Conservation (phyloP, 495 filamentous ascomycete genomes). For the Talaromyces nanjingensis region DNA sequence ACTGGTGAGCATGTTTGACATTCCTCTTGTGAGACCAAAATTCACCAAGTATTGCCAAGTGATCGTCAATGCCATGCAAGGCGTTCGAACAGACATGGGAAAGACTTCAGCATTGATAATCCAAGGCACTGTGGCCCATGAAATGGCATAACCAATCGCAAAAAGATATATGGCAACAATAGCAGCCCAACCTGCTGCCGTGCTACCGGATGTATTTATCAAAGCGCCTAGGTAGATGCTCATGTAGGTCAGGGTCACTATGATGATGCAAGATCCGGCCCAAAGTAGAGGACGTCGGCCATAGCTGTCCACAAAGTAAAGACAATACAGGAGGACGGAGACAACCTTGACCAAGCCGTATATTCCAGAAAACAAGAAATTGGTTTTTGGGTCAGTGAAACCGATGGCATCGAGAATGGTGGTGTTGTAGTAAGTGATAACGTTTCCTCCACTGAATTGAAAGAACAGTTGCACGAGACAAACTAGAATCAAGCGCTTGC, state of each 20-base stretch:
- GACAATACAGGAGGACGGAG: conserved; percentile 19
- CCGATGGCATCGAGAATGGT: conserved; percentile 62
- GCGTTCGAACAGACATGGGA: conserved; percentile 15
- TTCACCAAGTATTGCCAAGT: conserved; percentile 20
- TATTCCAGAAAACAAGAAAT: conserved; percentile 20
- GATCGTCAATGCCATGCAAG: conserved; percentile 16
- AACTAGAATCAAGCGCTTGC: conserved; percentile 44
- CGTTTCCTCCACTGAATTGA: conserved; percentile 63
- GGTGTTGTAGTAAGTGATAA: conserved; percentile 62
- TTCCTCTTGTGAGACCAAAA: conserved; percentile 18
- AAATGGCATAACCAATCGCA: conserved; percentile 19
- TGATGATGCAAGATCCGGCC: conserved; percentile 18
- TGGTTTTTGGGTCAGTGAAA: conserved; percentile 32
- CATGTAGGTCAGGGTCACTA: conserved; percentile 15
- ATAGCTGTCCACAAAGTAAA: conserved; percentile 17
- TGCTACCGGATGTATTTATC: conserved; percentile 6
- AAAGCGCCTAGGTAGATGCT: conserved; percentile 16
- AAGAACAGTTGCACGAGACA: conserved; percentile 61
- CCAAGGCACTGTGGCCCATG: conserved; percentile 19
- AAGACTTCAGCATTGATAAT: conserved; percentile 20
- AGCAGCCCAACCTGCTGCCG: conserved; percentile 15
- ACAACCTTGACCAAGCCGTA: conserved; percentile 19
- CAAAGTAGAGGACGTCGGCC: conserved; percentile 19
- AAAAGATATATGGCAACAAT: conserved; percentile 22
- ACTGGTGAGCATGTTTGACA: conserved; percentile 15